These are phyloP conservation scores for Orychophragmus violaceus DNA, from an alignment of 345 rosid species.

Conservation along the genomic window DNA sequence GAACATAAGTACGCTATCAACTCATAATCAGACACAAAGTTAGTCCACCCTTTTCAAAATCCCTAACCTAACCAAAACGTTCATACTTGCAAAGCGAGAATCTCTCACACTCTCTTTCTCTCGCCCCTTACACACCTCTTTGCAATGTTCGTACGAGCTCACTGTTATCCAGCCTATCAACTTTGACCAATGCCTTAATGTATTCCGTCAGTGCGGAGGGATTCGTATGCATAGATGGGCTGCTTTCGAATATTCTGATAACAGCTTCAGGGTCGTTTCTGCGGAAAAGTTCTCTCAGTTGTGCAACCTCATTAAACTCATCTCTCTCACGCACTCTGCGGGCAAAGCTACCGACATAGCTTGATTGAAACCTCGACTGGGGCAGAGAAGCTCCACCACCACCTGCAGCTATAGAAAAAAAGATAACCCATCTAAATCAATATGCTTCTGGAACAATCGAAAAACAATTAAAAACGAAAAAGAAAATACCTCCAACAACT, in stretches of 20 bases:
- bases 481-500: conserved; percentile 38
- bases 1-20: not conserved
- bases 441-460: not conserved
- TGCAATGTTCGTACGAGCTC: conserved; percentile 74
- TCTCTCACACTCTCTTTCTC: too few relatives aligned
- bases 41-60: not conserved
- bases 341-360: conserved; percentile 71
- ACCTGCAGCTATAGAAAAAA: not conserved
- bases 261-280: conserved; percentile 88
- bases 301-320: conserved; percentile 62
- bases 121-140: conserved; percentile 49
- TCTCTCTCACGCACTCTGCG: conserved; percentile 70
- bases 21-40: not conserved
- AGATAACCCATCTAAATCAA: not conserved
- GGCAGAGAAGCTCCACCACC: conserved; percentile 20
- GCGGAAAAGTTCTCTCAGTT: conserved; percentile 64
- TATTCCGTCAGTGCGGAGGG: conserved; percentile 70
- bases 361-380: conserved; percentile 52
- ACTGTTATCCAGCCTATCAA: conserved; percentile 79
- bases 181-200: conserved; percentile 83
- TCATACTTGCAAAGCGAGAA: not conserved
- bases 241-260: conserved; percentile 75
- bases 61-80: not conserved
- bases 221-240: conserved; percentile 62
- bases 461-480: not conserved